Percentiles rank a stretch among this genome's conserved stretches.
Conservation (phyloP, 306 rosid species). For the Quercus parvula region DNA sequence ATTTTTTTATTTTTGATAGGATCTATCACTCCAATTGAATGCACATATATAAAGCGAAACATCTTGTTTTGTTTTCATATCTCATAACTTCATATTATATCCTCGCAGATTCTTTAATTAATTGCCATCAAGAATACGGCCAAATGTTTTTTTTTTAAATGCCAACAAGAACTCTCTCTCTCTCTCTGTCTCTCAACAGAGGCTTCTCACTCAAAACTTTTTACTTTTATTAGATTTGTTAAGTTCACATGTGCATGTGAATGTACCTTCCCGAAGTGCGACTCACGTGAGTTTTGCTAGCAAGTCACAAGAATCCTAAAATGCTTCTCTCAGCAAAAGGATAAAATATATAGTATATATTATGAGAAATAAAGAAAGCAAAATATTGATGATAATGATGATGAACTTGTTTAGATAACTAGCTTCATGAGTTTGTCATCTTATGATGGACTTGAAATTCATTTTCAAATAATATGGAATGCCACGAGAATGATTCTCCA, state of each 20-base stretch:
- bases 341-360: background rate
- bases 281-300: constrained; percentile 84
- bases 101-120: constrained; percentile 39
- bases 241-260: constrained; percentile 77
- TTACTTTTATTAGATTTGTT: constrained; percentile 52
- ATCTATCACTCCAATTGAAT: too few species aligned
- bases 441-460: constrained; percentile 17
- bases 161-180: constrained; percentile 21
- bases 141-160: background rate
- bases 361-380: background rate
- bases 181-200: constrained; percentile 24
- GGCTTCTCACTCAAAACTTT: constrained; percentile 57
- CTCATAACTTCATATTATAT: constrained; percentile 20
- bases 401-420: background rate
- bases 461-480: constrained; percentile 35
- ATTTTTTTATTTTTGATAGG: too few species aligned
- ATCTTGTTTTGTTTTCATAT: too few species aligned
- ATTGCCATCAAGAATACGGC: constrained; percentile 32
- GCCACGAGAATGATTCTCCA: constrained; percentile 40
- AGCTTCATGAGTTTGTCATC: background rate
- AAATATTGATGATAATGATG: background rate
- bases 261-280: constrained; percentile 90
- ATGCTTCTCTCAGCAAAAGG: background rate
- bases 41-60: constrained; percentile 6
- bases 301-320: constrained; percentile 59